These are phyloP conservation scores for Phoma sp. DNA, from an alignment of 2,329 filamentous ascomycete genomes.

Conservation along the genomic window DNA sequence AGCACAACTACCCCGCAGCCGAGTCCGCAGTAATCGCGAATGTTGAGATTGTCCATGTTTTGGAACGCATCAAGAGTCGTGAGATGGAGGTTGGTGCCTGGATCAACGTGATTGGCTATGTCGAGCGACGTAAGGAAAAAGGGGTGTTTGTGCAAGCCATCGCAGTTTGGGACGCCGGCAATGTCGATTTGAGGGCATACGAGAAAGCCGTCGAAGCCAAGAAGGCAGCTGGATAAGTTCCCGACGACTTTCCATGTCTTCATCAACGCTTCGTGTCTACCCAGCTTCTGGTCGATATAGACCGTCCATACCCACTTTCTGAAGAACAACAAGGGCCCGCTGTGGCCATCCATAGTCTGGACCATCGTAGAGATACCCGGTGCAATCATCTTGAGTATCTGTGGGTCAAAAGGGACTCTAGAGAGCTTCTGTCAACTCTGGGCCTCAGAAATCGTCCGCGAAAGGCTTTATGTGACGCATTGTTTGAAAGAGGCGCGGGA, in stretches of 20 bases:
- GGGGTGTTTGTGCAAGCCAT: slow-evolving; percentile 72
- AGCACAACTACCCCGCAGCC: slow-evolving; percentile 67
- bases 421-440: not conserved
- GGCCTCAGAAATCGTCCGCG: too few species aligned
- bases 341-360: not conserved
- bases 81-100: slow-evolving; percentile 78
- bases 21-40: slow-evolving; percentile 56
- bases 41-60: slow-evolving; percentile 76
- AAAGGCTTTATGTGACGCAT: too few species aligned
- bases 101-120: slow-evolving; percentile 88
- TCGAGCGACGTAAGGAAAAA: slow-evolving; percentile 49
- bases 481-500: not conserved
- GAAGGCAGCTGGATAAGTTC: slow-evolving; percentile 9
- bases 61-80: slow-evolving; percentile 69
- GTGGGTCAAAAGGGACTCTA: not conserved
- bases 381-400: not conserved
- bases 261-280: not conserved
- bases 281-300: not conserved
- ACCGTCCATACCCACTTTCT: not conserved
- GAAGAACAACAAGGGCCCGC: not conserved
- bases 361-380: not conserved
- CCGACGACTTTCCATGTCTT: not conserved
- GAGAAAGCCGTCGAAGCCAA: slow-evolving; percentile 59
- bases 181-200: slow-evolving; percentile 75
- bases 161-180: slow-evolving; percentile 78